Evolutionary conservation across 148 eudicot genomes (phyloP), one percentile per base, ranked within the genome.

Genomic region (Persicaria maculosa): DNA sequence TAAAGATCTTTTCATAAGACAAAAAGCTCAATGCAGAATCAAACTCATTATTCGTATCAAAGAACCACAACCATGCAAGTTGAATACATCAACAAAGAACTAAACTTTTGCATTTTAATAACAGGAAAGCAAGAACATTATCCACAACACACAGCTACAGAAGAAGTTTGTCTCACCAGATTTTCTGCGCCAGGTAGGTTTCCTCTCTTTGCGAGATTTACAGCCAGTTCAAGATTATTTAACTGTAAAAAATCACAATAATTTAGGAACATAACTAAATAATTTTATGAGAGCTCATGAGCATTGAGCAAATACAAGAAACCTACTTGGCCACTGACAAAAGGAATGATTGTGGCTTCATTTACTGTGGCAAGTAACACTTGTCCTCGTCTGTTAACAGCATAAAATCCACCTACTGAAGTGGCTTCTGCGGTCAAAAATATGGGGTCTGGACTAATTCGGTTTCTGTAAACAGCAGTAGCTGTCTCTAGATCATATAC

Each of bases 171-270:
- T 40, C 70, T 65, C 47, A 65, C 70, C 99, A 95, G 77, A 82
- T 90, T 95, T 77, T 95, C 97, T 7, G 99, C 99, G 68, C 99
- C 99, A 82, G 97, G 99, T 76, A 95, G 91, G 72, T 95, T 95
- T 82, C 99, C 99, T 81, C 99, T 82, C 79, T 92, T 95, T 46
- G 99, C 99, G 78, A 95, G 97, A 86, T 89, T 95, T 69, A 95
- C 97, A 75, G 99, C 99, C 77, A 95, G 97, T 84, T 95, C 99
- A 81, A 95, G 79, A 85, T 95, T 95, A 81, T 95, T 95, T 74
- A 95, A 78, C 99, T 95, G 91, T 78, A 85, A 65, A 71, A 22
- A 74, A 59, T 54, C 74, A 84, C 9, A 43, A 75, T 22, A 10
- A 31, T 47, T 62, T 59, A 44, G 22, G 11, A 43, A 48, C 17